Evolutionary conservation across 495 filamentous ascomycete species (phyloP), one percentile per base, ranked within the genome.

Genomic region (Penicillium nucicola): DNA sequence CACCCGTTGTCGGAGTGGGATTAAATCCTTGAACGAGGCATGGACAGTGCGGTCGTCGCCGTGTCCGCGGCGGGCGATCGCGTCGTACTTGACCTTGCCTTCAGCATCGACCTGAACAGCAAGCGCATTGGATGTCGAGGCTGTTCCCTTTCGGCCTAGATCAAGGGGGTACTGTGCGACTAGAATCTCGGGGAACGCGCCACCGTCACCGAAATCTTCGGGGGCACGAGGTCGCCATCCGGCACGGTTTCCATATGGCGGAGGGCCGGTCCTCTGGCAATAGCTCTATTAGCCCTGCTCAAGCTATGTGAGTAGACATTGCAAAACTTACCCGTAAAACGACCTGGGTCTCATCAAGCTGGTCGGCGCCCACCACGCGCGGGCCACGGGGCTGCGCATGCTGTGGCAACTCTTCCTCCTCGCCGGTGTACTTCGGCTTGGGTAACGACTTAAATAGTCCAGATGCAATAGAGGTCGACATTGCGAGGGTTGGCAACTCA

Each of bases 121-220:
- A 25, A 98, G 83, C 40, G 92, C 90, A 67, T 96, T 97, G 42
- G 88, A 92, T 5, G 76, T 85, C 4, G 79, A 77, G 1, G 85
- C 72, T 14, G 79, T 75, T 25, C 73, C 72, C 68, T 92, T 92
- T 48, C 87, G 81, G 31, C 93, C 95, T 91, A 96, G 95, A 51
- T 92, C 87, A 30, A 95, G 84, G 36, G 92, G 92, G 64, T 98
- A 98, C 60, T 98, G 93, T 20, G 92, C 93, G 39, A 97, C 82
- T 19, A 87, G 84, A 37, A 98, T 85, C 67, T 98, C 93, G 30
- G 93, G 91, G 69, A 97, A 98, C 41, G 92, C 91, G 60, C 93
- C 93, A 49, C 93, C 93, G 76, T 97, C 92, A 59, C 88, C 92
- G 71, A 89, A 97, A 70, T 97, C 95, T 68, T 97, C 92, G 52